A percentile compares a stretch with the other conserved stretches of the same genome.
phyloP scores from a whole-genome alignment of 768 basidiomycete genomes.

The Pleurotus ostreatus region DNA sequence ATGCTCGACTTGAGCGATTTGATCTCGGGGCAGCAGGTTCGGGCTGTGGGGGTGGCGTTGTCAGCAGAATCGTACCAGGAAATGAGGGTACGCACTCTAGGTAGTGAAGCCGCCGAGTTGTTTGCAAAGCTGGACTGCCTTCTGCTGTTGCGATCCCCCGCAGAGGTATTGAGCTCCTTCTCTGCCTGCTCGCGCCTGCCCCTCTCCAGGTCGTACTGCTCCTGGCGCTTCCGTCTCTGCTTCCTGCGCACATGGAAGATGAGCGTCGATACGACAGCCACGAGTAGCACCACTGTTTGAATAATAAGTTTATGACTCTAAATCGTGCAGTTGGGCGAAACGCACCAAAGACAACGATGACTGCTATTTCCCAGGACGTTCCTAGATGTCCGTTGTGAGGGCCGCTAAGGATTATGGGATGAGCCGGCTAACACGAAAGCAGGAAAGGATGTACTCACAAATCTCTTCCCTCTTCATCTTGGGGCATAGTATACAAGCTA shows the following conservation, averaged over 20 bases:
- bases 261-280: conserved; percentile 15
- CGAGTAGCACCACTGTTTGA: conserved; percentile 15
- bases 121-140: neutral
- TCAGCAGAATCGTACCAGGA: neutral
- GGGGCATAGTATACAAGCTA: neutral
- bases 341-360: conserved; percentile 20
- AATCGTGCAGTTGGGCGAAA: neutral
- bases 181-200: neutral
- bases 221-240: conserved; percentile 8
- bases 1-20: conserved; percentile 7
- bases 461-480: neutral
- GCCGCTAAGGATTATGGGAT: neutral
- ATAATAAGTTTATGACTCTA: neutral
- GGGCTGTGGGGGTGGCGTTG: conserved; percentile 5
- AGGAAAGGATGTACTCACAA: neutral
- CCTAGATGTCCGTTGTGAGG: conserved; percentile 17
- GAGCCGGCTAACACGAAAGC: neutral
- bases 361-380: conserved; percentile 24
- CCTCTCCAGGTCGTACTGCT: conserved; percentile 3
- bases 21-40: conserved; percentile 3
- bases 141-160: conserved; percentile 23
- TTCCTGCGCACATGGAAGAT: conserved; percentile 15
- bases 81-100: neutral
- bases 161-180: neutral
- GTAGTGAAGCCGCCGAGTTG: neutral